Evolutionary conservation across 768 basidiomycete species (phyloP), one percentile per base, ranked within the genome.

Genomic region (Tricholoma sp.): DNA sequence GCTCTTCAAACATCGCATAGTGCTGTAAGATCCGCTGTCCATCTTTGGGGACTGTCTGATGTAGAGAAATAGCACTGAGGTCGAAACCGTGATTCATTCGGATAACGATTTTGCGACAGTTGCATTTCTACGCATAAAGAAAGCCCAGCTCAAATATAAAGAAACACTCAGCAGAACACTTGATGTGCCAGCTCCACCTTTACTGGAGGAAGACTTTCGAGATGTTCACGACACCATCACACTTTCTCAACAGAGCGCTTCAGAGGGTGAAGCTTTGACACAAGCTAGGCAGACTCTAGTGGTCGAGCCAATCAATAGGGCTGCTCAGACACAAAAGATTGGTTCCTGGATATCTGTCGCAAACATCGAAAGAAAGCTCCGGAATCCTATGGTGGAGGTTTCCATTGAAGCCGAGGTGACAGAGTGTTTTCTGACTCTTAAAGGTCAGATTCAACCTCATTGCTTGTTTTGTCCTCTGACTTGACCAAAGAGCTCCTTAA

Each of bases 91-190:
- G 39, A 82, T 90, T 43, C 88, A 89, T 63, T 85, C 88, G 5
- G 86, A 89, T 71, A 89, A 78, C 57, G 88, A 85, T 66, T 88
- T 95, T 66, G 91, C 91, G 0, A 89, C 91, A 1, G 95, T 98
- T 34, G 96, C 97, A 12, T 98, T 89, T 72, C 74, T 98, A 16
- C 83, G 90, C 56, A 81, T 98, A 57, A 88, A 88, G 65, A 68
- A 74, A 6, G 93, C 91, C 0, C 67, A 71, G 3, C 73, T 98
- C 29, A 78, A 80, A 58, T 64, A 74, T 5, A 98, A 95, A 67
- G 5, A 27, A 27, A 27, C 57, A 4, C 16, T 29, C 7, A 18
- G 19, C 14, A 31, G 43, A 6, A 19, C 24, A 3, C 54, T 62
- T 14, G 55, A 68, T 18, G 52, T 79, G 7, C 55, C 61, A 3